phyloP scores from a whole-genome alignment of 768 basidiomycete genomes.

The Mycena polygramma region DNA sequence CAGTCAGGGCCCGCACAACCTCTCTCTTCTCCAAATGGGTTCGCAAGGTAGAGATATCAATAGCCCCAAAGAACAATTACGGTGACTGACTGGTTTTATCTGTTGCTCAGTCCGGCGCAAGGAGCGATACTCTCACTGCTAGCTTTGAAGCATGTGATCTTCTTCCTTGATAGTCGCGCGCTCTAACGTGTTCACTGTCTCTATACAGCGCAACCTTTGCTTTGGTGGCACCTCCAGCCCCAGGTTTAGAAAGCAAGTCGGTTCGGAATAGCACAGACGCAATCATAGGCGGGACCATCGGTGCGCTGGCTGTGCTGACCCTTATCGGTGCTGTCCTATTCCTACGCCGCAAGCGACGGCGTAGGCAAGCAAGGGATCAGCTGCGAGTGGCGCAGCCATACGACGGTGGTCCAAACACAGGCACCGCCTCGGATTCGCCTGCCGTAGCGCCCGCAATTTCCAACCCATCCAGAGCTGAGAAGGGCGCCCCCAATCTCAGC shows the following conservation, averaged over 20 bases:
- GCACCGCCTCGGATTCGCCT: too few relatives aligned
- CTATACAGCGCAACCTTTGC: too few relatives aligned
- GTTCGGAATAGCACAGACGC: neutral
- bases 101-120: conserved; percentile 43
- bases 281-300: neutral
- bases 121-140: conserved; percentile 50
- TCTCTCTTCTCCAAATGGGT: conserved; percentile 32
- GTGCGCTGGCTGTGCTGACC: neutral
- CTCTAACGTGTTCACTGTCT: too few relatives aligned
- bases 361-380: neutral
- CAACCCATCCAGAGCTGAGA: too few relatives aligned
- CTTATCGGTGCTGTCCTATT: neutral
- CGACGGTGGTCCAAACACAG: too few relatives aligned
- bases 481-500: too few relatives aligned
- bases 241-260: too few relatives aligned
- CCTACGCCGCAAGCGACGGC: neutral
- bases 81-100: too few relatives aligned
- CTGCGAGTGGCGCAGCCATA: neutral
- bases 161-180: too few relatives aligned
- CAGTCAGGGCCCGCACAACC: conserved; percentile 33
- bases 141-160: conserved; percentile 43
- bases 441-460: too few relatives aligned
- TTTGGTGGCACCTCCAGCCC: too few relatives aligned
- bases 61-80: too few relatives aligned
- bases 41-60: conserved; percentile 35